Conservation (phyloP, 2,329 filamentous ascomycete species). For the Penicillium sp. region DNA sequence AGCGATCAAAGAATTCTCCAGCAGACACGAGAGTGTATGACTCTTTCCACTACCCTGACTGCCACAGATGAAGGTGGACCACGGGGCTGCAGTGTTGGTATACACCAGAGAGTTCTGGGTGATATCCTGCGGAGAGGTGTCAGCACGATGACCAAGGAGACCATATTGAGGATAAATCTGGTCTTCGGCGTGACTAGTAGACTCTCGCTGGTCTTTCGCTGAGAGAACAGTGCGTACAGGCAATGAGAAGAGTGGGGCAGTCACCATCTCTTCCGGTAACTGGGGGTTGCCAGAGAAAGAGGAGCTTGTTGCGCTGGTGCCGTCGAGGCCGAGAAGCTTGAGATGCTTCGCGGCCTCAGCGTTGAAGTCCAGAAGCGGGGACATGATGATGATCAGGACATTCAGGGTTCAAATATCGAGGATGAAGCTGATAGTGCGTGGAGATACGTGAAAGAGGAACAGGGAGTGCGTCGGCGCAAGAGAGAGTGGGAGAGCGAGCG, state of each 20-base stretch:
- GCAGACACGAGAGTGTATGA: conserved; percentile 64
- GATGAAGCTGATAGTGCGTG: neutral
- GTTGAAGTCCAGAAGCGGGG: neutral
- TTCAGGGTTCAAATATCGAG: neutral
- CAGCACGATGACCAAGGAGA: neutral
- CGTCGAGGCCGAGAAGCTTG: neutral
- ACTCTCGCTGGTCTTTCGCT: neutral
- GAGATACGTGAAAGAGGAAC: neutral
- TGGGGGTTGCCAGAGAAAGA: neutral
- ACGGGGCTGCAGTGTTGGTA: conserved; percentile 61
- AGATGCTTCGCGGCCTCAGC: neutral
- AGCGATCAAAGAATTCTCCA: conserved; percentile 52
- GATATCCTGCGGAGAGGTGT: neutral
- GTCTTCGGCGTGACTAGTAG: neutral
- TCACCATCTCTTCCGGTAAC: conserved; percentile 6
- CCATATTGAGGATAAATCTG: conserved; percentile 4
- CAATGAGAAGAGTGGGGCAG: conserved; percentile 7
- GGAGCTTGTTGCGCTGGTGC: neutral
- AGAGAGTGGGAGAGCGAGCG: neutral
- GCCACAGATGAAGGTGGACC: conserved; percentile 67
- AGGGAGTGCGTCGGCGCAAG: too few relatives aligned
- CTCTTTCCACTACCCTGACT: conserved; percentile 68
- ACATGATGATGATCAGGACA: neutral
- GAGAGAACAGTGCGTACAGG: neutral
- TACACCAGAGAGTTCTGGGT: conserved; percentile 3